These are phyloP conservation scores for Myriosclerotinia curreyana DNA, from an alignment of 2,329 filamentous ascomycete genomes.

Conservation along the genomic window DNA sequence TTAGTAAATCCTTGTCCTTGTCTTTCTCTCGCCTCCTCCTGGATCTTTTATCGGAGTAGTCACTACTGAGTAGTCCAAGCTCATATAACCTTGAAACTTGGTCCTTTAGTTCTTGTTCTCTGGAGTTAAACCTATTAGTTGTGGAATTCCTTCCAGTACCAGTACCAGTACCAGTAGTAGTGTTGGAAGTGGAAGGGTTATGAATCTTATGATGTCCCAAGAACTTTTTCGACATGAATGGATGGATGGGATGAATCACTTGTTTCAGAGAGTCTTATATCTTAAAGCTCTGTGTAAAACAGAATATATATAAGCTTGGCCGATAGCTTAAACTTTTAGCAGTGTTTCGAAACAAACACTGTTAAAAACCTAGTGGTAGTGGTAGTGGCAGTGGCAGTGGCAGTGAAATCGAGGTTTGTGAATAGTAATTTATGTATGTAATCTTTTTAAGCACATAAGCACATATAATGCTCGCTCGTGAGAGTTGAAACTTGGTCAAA, in stretches of 20 bases:
- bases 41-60: slow-evolving; percentile 34
- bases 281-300: slow-evolving; percentile 5
- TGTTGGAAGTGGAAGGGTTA: slow-evolving; percentile 12
- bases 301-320: too few species aligned
- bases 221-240: slow-evolving; percentile 37
- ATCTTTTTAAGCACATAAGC: slow-evolving; percentile 2
- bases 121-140: slow-evolving; percentile 18
- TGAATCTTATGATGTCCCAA: slow-evolving; percentile 26
- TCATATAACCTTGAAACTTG: slow-evolving; percentile 38
- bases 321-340: too few species aligned
- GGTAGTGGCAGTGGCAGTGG: too few species aligned
- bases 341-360: too few species aligned
- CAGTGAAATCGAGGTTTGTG: background rate
- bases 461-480: slow-evolving; percentile 10
- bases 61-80: slow-evolving; percentile 37
- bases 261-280: slow-evolving; percentile 4
- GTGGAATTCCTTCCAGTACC: slow-evolving; percentile 17
- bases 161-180: too few species aligned
- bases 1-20: slow-evolving; percentile 31
- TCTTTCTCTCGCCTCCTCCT: slow-evolving; percentile 36
- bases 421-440: background rate
- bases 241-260: too few species aligned
- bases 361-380: too few species aligned
- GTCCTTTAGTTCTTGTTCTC: slow-evolving; percentile 29
- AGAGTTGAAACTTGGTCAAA: slow-evolving; percentile 11